phyloP scores from a whole-genome alignment of 2,329 filamentous ascomycete species.

The Penicillium sp. region DNA sequence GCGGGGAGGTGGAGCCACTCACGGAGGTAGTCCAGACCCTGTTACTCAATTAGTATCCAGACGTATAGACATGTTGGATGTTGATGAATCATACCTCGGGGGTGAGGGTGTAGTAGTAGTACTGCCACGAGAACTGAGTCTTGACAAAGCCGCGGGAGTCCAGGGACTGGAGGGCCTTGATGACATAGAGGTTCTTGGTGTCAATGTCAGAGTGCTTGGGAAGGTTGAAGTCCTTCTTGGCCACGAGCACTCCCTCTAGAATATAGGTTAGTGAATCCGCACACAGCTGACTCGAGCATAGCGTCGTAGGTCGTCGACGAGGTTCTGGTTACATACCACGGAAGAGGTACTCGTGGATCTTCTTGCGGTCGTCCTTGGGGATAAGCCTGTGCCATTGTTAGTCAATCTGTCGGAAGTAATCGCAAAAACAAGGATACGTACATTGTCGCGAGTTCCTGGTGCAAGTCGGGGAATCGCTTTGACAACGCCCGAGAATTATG shows the following conservation, averaged over 20 bases:
- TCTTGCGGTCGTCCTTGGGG: constrained; percentile 99
- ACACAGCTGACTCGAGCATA: neutral
- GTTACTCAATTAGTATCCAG: constrained; percentile 1
- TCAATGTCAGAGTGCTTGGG: constrained; percentile 97
- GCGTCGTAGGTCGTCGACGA: constrained; percentile 11
- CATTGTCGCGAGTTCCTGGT: constrained; percentile 55
- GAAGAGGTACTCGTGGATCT: constrained; percentile 99
- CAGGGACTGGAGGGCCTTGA: constrained; percentile 98
- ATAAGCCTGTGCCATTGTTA: constrained; percentile 69
- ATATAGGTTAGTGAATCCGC: constrained; percentile 15
- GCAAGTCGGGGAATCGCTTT: constrained; percentile 54
- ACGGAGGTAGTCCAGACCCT: constrained; percentile 98
- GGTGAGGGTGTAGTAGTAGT: constrained; percentile 99
- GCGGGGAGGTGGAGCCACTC: constrained; percentile 99
- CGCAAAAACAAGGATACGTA: constrained; percentile 26
- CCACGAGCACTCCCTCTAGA: constrained; percentile 79
- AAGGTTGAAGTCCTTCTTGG: constrained; percentile 98
- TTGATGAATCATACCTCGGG: constrained; percentile 59
- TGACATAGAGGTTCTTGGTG: constrained; percentile 98
- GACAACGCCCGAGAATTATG: constrained; percentile 42
- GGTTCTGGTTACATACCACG: constrained; percentile 58
- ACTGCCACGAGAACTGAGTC: constrained; percentile 99
- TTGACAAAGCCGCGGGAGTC: constrained; percentile 98
- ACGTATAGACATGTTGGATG: no score
- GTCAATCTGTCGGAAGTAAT: constrained; percentile 1